Base-by-base conservation (phyloP, 192 early-diverging fungal genomes). In the Nowakowskiella sp. region DNA sequence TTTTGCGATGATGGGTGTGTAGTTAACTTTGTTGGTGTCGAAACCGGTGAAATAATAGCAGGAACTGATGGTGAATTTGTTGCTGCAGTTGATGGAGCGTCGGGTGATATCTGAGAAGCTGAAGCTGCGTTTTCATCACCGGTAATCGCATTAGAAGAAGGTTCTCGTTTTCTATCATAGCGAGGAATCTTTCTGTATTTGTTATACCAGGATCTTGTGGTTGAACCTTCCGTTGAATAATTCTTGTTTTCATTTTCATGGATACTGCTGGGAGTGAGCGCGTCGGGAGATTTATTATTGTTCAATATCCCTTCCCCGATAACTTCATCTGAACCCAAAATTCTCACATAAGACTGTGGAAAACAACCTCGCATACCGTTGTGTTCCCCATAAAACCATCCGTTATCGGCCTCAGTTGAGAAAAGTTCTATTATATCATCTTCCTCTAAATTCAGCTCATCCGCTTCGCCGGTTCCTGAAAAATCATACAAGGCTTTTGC, bases 401-500 rank as follows among this genome's bases (percentile, higher is more conserved):
- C 61, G 1, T 53, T 49, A 13, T 44, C 26, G 6, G 49, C 34
- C 7, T 36, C 55, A 2, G 16, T 27, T 16, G 55, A 32, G 4
- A 56, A 31, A 2, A 72, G 45, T n/a, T 42, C 6, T 25, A 72
- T 57, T 4, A 66, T 49, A 43, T 72, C 70, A 9, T 65, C 57
- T 52, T 72, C 66, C 44, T 72, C 66, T 6, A 72, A 47, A 0
- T 25, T n/a, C 4, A 72, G 48, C 39, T 69, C 66, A 19, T 69
- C 54, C 1, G 23, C 54, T 23, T 68, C 66, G 26, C 34, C 28
- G 36, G 47, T 45, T n/a, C n/a, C 54, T 19, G 53, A 39, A 39
- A 68, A 72, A 39, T 72, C 66, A 28, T 57, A 65, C 16, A 69
- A 49, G 19, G 64, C 70, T 56, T 65, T 61, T n/a, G 64, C 70